Evolutionary conservation across 2,329 filamentous ascomycete species (phyloP).

Genomic region (Phoma herbarum): DNA sequence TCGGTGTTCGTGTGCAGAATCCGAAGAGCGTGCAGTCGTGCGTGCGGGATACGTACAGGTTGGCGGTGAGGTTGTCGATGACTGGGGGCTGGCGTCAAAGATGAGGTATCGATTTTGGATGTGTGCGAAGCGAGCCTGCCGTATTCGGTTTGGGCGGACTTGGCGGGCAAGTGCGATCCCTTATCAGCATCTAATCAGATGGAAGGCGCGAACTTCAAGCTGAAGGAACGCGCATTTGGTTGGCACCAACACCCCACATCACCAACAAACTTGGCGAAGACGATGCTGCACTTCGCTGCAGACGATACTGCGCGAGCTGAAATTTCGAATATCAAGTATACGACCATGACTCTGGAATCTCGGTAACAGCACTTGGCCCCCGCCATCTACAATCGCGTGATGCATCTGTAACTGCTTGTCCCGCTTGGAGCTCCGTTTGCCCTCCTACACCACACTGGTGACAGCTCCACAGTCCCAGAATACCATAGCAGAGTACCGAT

Average conservation of each 20-base stretch:
- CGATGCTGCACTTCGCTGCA: background rate
- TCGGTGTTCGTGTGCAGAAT: slow-evolving; percentile 16
- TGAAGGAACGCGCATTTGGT: slow-evolving; percentile 2
- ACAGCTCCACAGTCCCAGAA: background rate
- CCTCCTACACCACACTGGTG: slow-evolving; percentile 13
- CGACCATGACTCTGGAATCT: background rate
- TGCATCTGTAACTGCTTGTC: slow-evolving; percentile 10
- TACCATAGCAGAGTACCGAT: too few relatives aligned
- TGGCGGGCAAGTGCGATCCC: slow-evolving; percentile 15
- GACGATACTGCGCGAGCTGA: background rate
- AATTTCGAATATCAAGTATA: background rate
- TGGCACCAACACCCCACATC: slow-evolving; percentile 9
- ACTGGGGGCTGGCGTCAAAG: slow-evolving; percentile 39
- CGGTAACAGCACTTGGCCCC: slow-evolving; percentile 1
- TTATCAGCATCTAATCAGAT: slow-evolving; percentile 16
- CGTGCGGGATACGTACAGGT: slow-evolving; percentile 45
- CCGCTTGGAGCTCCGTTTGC: slow-evolving; percentile 7
- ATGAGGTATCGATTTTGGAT: slow-evolving; percentile 36
- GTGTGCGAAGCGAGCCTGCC: slow-evolving; percentile 36
- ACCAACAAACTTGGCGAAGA: slow-evolving; percentile 7
- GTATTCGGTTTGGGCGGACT: slow-evolving; percentile 38
- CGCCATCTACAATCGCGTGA: slow-evolving; percentile 17
- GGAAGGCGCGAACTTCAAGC: slow-evolving; percentile 14
- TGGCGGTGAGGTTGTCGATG: slow-evolving; percentile 45
- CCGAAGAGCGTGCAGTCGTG: slow-evolving; percentile 12